These are phyloP conservation scores for Medicago arabica DNA, from an alignment of 306 rosid genomes.

Conservation along the genomic window DNA sequence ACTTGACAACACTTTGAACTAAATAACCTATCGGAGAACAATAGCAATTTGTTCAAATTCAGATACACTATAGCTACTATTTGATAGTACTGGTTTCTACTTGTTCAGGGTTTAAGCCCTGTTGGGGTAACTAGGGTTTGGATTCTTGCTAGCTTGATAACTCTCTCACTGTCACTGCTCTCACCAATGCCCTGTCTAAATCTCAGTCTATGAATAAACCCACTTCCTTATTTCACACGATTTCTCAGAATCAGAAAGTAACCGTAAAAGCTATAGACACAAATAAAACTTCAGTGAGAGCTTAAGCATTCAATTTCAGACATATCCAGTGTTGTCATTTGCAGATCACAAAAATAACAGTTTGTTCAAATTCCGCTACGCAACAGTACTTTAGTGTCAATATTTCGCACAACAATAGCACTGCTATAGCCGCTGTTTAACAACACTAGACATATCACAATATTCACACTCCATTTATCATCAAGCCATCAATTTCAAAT, in stretches of 20 bases:
- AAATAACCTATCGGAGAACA: background rate
- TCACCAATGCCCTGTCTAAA: constrained; percentile 43
- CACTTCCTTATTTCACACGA: background rate
- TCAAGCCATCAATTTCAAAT: constrained; percentile 12
- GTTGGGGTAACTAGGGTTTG: background rate
- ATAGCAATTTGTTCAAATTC: too few relatives aligned
- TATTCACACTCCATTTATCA: constrained; percentile 33
- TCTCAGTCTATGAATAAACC: constrained; percentile 24
- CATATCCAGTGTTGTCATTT: background rate
- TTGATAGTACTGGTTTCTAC: background rate
- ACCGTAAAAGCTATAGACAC: constrained; percentile 1
- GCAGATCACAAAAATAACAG: too few relatives aligned
- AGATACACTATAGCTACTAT: background rate
- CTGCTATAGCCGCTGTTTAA: too few relatives aligned
- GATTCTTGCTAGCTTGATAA: constrained; percentile 16
- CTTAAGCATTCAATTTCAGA: constrained; percentile 22
- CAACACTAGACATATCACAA: constrained; percentile 2
- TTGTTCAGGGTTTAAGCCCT: background rate
- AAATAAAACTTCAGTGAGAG: constrained; percentile 3
- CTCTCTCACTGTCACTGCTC: constrained; percentile 30
- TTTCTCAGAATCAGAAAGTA: constrained; percentile 19
- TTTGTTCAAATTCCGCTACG: too few relatives aligned
- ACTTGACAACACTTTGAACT: background rate
- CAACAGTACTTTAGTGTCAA: too few relatives aligned
- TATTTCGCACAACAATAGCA: too few relatives aligned